Base-by-base conservation (phyloP, 371 early-diverging fungal species). In the Nosema granulosis region DNA sequence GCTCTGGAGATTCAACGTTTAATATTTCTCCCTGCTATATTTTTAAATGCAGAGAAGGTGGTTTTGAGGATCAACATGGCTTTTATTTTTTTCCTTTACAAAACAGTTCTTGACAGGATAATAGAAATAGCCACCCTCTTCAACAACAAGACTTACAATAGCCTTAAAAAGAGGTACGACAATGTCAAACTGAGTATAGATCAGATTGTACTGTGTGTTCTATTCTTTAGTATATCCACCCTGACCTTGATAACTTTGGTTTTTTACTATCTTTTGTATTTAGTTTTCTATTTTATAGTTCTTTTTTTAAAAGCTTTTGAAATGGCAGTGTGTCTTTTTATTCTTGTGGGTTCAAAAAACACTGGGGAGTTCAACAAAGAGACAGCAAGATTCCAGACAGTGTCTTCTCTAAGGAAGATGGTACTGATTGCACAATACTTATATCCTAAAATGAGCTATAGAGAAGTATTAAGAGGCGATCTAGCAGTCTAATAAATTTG, bases 161-260 rank as follows among this genome's bases (percentile, higher is more conserved):
- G 31, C 18, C n/a, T 75, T 22, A 75, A 68, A 29, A 75, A 57
- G 34, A 66, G 75, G 49, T 56, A 37, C 20, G 75, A 75, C 20
- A 38, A 24, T 9, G 37, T 75, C 2, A 49, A 37, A 12, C 49
- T 75, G 18, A 68, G 35, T 16, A 63, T 49, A 26, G 75, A 75
- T 50, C 75, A 75, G 29, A 67, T 75, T 31, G 58, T 75, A 34
- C 26, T 75, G 43, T 28, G 52, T 49, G 67, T 52, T 11, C 20
- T 75, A 49, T 38, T 75, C 20, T 75, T 75, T 43, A 63, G 63
- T 63, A 63, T 63, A 26, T 63, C 26, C 1, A 4, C 37, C 12
- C 37, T 63, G 12, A 35, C 22, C 1, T 63, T 13, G 32, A 35
- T 63, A 24, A 63, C 32, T 63, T 20, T 63, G 1, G 22, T 63